Base-by-base conservation (phyloP, 768 basidiomycete species). In the Termitomyces titanicus region DNA sequence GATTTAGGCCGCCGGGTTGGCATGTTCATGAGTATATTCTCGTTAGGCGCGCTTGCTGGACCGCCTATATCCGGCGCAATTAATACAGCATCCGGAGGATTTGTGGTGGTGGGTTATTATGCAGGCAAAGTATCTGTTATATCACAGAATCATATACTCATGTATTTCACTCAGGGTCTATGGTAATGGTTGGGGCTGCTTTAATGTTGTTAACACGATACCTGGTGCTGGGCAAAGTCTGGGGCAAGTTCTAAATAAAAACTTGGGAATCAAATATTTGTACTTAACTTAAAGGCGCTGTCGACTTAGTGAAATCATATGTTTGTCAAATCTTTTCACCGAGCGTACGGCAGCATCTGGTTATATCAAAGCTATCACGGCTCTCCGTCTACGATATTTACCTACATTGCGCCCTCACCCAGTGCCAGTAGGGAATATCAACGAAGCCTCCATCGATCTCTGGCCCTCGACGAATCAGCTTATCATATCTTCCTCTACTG, bases 61-160 rank as follows among this genome's bases (percentile, higher is more conserved):
- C 85, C 86, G 1, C 89, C 89, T 0, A 86, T 89, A 56, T 86
- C 86, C 6, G 89, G 89, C 1, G 83, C 84, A 0, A 87, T 90
- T 58, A 75, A 78, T 50, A 65, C 64, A 0, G 72, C 77, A 0
- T 80, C 83, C 1, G 78, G 76, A 2, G 75, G 76, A 0, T 91
- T 80, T 61, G 69, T 74, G 37, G 72, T 63, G 1, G 81, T 83
- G 8, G 84, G 84, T 11, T 62, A 62, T n/a, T 64, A 61, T 54
- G 63, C 60, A 51, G 63, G 63, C 62, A 35, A 9, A 52, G 18
- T 38, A 18, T 5, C 17, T 20, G n/a, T 27, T 25, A 5, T 6
- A 20, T 29, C 27, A 1, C 15, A 13, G 1, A 0, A 45, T 39
- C 27, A 24, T 47, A 17, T 15, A 42, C 8, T 33, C 8, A 40